Evolutionary conservation across 345 rosid species (phyloP).

Genomic region (Syzygium aqueum): DNA sequence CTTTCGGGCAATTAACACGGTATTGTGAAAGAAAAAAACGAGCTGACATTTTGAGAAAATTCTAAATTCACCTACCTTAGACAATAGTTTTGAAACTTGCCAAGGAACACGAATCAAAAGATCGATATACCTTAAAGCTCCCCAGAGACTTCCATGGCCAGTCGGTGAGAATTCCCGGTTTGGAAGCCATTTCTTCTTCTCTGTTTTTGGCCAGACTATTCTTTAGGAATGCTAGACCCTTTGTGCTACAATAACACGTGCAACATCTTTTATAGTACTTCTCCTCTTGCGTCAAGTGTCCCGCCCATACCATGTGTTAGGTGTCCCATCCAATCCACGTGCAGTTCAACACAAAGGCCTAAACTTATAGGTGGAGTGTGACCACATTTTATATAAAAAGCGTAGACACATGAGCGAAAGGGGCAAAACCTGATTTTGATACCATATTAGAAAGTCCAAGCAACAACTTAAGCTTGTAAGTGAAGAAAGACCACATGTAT

Average conservation of each 20-base stretch:
- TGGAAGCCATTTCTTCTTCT: conserved; percentile 11
- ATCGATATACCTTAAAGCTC: conserved; percentile 16
- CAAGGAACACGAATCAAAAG: background rate
- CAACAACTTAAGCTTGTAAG: fast-evolving
- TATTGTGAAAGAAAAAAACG: background rate
- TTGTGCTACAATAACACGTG: background rate
- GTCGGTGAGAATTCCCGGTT: conserved; percentile 19
- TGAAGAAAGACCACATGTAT: no score
- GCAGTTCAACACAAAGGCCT: background rate
- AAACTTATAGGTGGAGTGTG: background rate
- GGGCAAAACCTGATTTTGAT: background rate
- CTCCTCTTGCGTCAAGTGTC: background rate
- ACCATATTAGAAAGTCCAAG: background rate
- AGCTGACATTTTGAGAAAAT: background rate
- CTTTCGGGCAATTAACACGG: background rate
- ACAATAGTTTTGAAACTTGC: background rate
- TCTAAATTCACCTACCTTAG: background rate
- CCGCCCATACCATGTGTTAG: background rate
- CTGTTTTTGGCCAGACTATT: background rate
- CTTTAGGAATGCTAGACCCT: background rate
- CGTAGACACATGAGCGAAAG: background rate
- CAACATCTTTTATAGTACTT: background rate
- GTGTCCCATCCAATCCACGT: background rate
- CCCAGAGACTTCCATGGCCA: conserved; percentile 34
- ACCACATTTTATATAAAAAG: no score